A percentile compares a stretch with the other conserved stretches of the same genome.
Conservation (phyloP, 2,329 filamentous ascomycete genomes). For the Metarhizium rileyi region DNA sequence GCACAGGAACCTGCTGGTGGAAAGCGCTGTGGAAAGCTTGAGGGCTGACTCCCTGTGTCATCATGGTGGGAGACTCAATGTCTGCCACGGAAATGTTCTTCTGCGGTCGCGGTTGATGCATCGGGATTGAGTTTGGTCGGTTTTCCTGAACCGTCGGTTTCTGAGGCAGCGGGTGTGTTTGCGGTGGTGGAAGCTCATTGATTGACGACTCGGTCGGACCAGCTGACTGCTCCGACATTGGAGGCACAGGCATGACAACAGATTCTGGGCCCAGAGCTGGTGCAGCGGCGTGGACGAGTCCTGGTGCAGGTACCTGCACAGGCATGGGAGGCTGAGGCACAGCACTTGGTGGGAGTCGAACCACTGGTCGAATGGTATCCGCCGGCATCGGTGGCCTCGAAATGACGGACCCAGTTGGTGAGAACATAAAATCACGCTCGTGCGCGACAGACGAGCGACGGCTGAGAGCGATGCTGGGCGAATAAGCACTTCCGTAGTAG, state of each 20-base stretch:
- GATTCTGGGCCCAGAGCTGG: not conserved
- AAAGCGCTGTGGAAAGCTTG: slow-evolving; percentile 87
- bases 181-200: slow-evolving; percentile 45
- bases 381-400: slow-evolving; percentile 54
- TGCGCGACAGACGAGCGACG: slow-evolving; percentile 71
- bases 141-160: slow-evolving; percentile 50
- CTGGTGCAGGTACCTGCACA: slow-evolving; percentile 11
- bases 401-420: slow-evolving; percentile 69
- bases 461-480: slow-evolving; percentile 80
- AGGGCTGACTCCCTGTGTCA: slow-evolving; percentile 33
- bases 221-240: slow-evolving; percentile 9
- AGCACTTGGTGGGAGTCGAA: slow-evolving; percentile 66
- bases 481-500: slow-evolving; percentile 67
- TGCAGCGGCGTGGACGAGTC: slow-evolving; percentile 5
- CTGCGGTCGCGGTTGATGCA: slow-evolving; percentile 92
- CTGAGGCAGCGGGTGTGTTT: slow-evolving; percentile 48
- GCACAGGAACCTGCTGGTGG: slow-evolving; percentile 83
- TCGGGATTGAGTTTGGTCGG: slow-evolving; percentile 46
- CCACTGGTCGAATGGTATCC: slow-evolving; percentile 61
- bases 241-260: slow-evolving; percentile 1
- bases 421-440: slow-evolving; percentile 63
- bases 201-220: slow-evolving; percentile 26
- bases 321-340: slow-evolving; percentile 27
- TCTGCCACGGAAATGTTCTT: slow-evolving; percentile 89
- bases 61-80: slow-evolving; percentile 71